Evolutionary conservation across 202 grass and related monocot genomes (phyloP), one percentile per base, ranked within the genome.

Genomic region (Carex arenaria): DNA sequence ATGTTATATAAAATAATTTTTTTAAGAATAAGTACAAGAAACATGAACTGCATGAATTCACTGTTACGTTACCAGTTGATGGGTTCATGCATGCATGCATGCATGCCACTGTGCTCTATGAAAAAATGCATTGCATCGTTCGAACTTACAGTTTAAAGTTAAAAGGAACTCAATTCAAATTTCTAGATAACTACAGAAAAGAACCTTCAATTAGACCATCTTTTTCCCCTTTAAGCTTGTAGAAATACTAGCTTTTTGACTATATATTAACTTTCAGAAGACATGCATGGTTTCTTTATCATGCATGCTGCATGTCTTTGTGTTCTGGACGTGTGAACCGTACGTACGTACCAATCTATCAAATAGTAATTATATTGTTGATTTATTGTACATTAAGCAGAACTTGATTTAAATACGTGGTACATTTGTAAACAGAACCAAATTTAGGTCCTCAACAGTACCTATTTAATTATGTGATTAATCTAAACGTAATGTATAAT

Each of bases 141-240:
- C 11, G 11, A 51, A 49, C 10, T 49, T 12, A 51, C 47, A 51
- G 47, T 51, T 51, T 51, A 51, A 51, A 51, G 47, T 51, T 78
- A 78, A 78, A 78, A 78, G 54, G 36, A 78, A 78, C 53, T 60
- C 54, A 78, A 78, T 31, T 60, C 54, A 60, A 78, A 78, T 54
- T 78, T 57, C 74, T 38, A 78, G 74, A 78, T 40, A 78, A 78
- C 30, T 20, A 78, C 54, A 23, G 15, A 8, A 78, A 59, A 78
- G 73, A 59, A n/a, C 53, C 53, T 78, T 59, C 36, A 78, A 59
- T 38, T 11, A n/a, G 45, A 60, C 54, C 28, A 77, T 3, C 0
- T 11, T 63, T 38, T 68, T 40, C 38, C 5, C 65, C 0, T 28
- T 68, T n/a, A 42, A 42, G 6, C 32, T 34, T 19, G 74, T 40